Base-by-base conservation (phyloP, 108 stramenopile species). In the Ochromonas danica region DNA sequence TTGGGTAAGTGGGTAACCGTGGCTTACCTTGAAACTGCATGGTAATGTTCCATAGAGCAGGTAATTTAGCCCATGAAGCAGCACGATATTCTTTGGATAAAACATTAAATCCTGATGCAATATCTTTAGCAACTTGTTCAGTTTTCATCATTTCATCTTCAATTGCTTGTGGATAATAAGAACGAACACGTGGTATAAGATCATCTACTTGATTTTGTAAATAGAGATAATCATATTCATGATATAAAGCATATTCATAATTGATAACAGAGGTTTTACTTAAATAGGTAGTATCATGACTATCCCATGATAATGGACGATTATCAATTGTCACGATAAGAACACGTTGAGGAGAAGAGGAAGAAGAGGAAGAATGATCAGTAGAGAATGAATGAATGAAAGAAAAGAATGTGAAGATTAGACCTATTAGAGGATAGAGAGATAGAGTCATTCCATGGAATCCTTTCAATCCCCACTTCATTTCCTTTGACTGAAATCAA, bases 61-160 rank as follows among this genome's bases (percentile, higher is more conserved):
- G 63, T 36, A 67, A 36, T 36, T 67, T 67, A 3, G 63, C 63
- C 63, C 63, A 67, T 10, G 63, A 67, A 10, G 63, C 63, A 36
- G 63, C 63, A 10, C 63, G 17, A 25, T 14, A 67, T 36, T 67
- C 14, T 36, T 67, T 3, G 3, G 25, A 36, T 6, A 3, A 3
- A 36, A 67, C 63, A 36, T 67, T 3, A 36, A 67, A 67, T 28
- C 30, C 63, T 6, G 63, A 31, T 28, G 63, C 30, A 36, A 67
- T 36, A 36, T 67, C 63, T 36, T 67, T 67, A 36, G 30, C 31
- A 10, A 67, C 63, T 36, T 22, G 30, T 6, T 36, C 30, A 10
- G 6, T 36, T 25, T 10, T 6, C 31, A 33, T 33, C 17, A 33
- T 31, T 36, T 6, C 10, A 36, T 67, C 63, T 6, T 67, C 33